Percentiles rank a stretch among this genome's conserved stretches.
Conservation (phyloP, 352 stramenopile species). For the Pythium vanterpoolii region DNA sequence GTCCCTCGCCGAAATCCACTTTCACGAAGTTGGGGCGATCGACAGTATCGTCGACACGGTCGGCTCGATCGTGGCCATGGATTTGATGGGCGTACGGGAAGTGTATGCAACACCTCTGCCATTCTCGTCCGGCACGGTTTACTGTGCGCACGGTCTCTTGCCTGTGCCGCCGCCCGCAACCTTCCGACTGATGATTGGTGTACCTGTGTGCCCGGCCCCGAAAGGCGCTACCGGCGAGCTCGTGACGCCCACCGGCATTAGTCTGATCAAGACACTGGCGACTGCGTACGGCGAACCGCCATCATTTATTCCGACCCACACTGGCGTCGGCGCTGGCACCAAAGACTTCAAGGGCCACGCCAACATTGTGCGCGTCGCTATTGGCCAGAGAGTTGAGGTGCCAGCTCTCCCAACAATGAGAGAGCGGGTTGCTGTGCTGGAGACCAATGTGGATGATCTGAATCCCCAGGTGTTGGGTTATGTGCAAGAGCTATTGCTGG, state of each 20-base stretch:
- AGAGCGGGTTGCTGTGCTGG: slow-evolving; percentile 72
- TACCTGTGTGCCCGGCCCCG: slow-evolving; percentile 91
- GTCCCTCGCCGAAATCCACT: slow-evolving; percentile 92
- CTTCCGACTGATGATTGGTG: slow-evolving; percentile 92
- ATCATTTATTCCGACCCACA: slow-evolving; percentile 70
- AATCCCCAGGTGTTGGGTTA: slow-evolving; percentile 84
- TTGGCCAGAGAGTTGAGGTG: slow-evolving; percentile 39
- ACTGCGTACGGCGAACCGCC: slow-evolving; percentile 72
- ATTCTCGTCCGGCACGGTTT: slow-evolving; percentile 92
- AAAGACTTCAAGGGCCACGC: slow-evolving; percentile 89
- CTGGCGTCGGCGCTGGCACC: slow-evolving; percentile 77
- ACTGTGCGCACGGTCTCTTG: slow-evolving; percentile 94
- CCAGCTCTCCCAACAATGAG: neutral
- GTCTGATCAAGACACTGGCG: slow-evolving; percentile 89
- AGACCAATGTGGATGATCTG: slow-evolving; percentile 91
- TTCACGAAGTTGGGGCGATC: slow-evolving; percentile 97
- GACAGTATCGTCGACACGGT: slow-evolving; percentile 98
- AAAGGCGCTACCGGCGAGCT: slow-evolving; percentile 88
- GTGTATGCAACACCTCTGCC: slow-evolving; percentile 82
- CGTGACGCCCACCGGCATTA: slow-evolving; percentile 95
- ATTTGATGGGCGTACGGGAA: slow-evolving; percentile 89
- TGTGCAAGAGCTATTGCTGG: slow-evolving; percentile 67
- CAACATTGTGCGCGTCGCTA: slow-evolving; percentile 89
- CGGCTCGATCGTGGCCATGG: slow-evolving; percentile 91
- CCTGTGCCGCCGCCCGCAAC: slow-evolving; percentile 95